A percentile compares a stretch with the other conserved stretches of the same genome.
phyloP scores from a whole-genome alignment of 1,139 yeast genomes.

The Hanseniaspora sp. region DNA sequence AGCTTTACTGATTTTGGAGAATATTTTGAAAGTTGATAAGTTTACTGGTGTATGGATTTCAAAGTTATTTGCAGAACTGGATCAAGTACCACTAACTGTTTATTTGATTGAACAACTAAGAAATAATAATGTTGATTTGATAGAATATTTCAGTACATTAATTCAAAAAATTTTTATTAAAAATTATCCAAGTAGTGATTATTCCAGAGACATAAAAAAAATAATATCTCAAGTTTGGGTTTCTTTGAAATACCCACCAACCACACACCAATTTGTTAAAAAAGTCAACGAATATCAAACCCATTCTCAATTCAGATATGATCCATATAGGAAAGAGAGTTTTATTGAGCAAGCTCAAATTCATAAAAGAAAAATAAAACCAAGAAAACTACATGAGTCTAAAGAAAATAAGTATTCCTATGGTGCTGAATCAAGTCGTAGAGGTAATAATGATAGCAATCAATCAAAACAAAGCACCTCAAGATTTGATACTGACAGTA shows the following conservation, averaged over 20 bases:
- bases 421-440: too few relatives aligned
- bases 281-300: neutral
- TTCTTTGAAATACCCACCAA: neutral
- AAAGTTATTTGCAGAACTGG: neutral
- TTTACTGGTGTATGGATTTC: neutral
- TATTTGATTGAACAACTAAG: neutral
- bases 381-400: neutral
- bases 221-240: neutral
- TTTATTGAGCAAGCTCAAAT: conserved; percentile 6
- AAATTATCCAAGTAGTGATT: neutral
- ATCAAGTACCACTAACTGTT: neutral
- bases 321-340: neutral
- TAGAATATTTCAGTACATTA: neutral
- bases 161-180: neutral
- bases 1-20: neutral
- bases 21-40: neutral
- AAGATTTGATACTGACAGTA: too few relatives aligned
- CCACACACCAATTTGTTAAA: neutral
- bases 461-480: neutral
- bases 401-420: neutral
- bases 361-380: neutral
- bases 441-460: neutral
- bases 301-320: neutral
- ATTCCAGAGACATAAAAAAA: neutral
- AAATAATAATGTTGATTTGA: neutral